Conservation (phyloP, 208 protist species). For the Leishmania lainsoni region DNA sequence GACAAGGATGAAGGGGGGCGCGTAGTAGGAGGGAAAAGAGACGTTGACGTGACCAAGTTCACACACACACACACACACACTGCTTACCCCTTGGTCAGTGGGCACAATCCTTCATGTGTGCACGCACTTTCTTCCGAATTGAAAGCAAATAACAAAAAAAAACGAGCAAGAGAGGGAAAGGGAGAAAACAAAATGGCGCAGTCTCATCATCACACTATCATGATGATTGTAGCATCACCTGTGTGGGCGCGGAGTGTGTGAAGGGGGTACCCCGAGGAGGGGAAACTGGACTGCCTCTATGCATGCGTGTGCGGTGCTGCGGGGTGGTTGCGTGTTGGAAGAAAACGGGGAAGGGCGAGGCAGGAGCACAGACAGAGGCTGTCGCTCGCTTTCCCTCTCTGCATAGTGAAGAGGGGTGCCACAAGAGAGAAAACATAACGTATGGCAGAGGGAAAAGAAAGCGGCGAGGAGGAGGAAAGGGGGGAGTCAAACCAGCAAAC, state of each 20-base stretch:
- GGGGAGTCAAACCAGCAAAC: background rate
- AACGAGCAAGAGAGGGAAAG: background rate
- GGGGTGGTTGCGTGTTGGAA: background rate
- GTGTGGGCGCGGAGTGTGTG: background rate
- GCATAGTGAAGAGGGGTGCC: background rate
- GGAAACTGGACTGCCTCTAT: background rate
- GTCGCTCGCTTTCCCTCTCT: background rate
- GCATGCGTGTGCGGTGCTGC: background rate
- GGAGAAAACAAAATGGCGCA: background rate
- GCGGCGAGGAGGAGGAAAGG: background rate
- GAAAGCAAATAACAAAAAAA: background rate
- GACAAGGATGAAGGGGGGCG: background rate
- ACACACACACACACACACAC: background rate
- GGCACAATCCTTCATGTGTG: background rate
- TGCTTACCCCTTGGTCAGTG: background rate
- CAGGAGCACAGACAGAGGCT: background rate
- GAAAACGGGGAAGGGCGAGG: background rate
- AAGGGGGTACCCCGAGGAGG: background rate
- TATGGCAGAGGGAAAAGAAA: background rate
- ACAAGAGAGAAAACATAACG: background rate
- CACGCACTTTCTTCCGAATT: background rate
- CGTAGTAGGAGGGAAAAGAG: background rate
- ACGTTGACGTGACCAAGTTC: background rate
- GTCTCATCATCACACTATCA: background rate
- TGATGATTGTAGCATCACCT: background rate